Conservation (phyloP, 331 rosid species). For the Acacia concinna region DNA sequence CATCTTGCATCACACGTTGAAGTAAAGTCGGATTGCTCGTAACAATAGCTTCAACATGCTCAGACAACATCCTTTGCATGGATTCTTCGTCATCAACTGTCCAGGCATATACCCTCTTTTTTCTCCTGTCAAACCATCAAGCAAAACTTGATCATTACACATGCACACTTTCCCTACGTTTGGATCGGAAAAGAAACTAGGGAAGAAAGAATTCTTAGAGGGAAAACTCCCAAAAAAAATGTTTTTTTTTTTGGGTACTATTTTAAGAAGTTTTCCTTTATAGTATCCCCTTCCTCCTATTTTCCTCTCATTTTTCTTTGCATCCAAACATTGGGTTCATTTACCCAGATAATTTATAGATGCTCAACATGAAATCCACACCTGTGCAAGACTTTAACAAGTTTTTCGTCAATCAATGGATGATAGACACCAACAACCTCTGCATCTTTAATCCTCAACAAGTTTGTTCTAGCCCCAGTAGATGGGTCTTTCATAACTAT, state of each 20-base stretch:
- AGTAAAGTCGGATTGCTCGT: constrained; percentile 78
- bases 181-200: too few relatives aligned
- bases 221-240: too few relatives aligned
- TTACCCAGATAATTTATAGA: not conserved
- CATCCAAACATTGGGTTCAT: not conserved
- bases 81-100: constrained; percentile 82
- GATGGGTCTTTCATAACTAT: constrained; percentile 79
- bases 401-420: constrained; percentile 78
- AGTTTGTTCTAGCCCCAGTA: constrained; percentile 57
- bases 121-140: constrained; percentile 53
- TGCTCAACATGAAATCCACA: constrained; percentile 31
- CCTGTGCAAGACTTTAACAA: constrained; percentile 70
- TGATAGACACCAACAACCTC: constrained; percentile 86
- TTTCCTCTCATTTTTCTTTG: too few relatives aligned
- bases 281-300: too few relatives aligned
- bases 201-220: too few relatives aligned
- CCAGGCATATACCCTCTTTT: constrained; percentile 84
- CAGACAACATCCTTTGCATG: constrained; percentile 65
- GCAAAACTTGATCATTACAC: constrained; percentile 23
- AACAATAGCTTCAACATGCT: constrained; percentile 75
- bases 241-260: too few relatives aligned
- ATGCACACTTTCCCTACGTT: not conserved
- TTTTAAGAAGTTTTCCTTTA: too few relatives aligned
- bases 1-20: constrained; percentile 73
- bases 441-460: constrained; percentile 82